phyloP scores from a whole-genome alignment of 2,329 filamentous ascomycete genomes.

The Apiospora pterosperma region DNA sequence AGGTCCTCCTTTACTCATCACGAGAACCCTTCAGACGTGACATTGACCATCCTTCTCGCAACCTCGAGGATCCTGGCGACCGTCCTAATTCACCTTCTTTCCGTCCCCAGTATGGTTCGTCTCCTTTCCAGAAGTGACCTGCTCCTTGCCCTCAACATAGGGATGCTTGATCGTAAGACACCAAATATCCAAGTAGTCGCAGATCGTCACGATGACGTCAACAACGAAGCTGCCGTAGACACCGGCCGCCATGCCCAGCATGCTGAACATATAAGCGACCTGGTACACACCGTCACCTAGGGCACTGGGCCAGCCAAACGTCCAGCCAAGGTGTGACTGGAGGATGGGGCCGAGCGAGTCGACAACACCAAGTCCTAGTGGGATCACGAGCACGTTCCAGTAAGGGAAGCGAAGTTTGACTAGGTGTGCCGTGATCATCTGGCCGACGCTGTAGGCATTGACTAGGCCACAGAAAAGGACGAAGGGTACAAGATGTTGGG shows the following conservation, averaged over 20 bases:
- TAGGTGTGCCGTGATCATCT: constrained; percentile 93
- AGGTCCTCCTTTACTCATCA: neutral
- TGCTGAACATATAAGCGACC: constrained; percentile 85
- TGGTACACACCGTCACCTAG: constrained; percentile 79
- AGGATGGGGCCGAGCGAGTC: constrained; percentile 75
- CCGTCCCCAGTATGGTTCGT: neutral
- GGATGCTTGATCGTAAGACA: constrained; percentile 95
- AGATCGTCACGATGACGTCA: constrained; percentile 96
- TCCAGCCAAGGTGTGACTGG: constrained; percentile 56
- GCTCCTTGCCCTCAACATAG: constrained; percentile 44
- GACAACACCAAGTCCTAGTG: constrained; percentile 66
- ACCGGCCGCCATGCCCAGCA: constrained; percentile 78
- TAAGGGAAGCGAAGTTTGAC: constrained; percentile 87
- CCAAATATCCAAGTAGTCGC: constrained; percentile 98
- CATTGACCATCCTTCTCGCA: neutral
- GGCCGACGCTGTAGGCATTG: constrained; percentile 92
- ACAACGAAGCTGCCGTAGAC: constrained; percentile 98
- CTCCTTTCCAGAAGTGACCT: too few species aligned
- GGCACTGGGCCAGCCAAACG: constrained; percentile 69
- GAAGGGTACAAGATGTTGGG: constrained; percentile 84
- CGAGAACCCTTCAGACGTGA: neutral
- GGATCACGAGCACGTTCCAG: constrained; percentile 78
- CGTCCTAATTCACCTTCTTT: neutral
- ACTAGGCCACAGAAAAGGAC: constrained; percentile 82
- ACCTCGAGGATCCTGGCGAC: neutral